Evolutionary conservation across 306 rosid species (phyloP).

Genomic region (Vigna angularis): DNA sequence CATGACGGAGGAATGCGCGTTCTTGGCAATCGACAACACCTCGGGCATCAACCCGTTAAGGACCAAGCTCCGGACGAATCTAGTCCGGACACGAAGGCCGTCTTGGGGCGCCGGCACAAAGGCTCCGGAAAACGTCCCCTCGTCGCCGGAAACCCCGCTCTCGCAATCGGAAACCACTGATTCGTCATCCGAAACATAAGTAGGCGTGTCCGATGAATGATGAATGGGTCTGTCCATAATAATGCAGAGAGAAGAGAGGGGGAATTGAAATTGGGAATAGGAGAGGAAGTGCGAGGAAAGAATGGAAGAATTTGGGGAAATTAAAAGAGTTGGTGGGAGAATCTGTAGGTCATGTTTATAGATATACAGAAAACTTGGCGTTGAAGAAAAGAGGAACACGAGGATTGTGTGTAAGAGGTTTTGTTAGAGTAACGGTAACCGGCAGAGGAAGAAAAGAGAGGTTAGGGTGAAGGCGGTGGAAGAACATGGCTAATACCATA

Average conservation of each 20-base stretch:
- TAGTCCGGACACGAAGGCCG: conserved; percentile 49
- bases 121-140: conserved; percentile 53
- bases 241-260: neutral
- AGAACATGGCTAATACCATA: neutral
- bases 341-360: neutral
- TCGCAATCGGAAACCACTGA: conserved; percentile 17
- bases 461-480: conserved; percentile 15
- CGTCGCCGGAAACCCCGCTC: conserved; percentile 61
- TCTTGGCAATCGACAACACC: conserved; percentile 50
- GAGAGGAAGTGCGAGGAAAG: neutral
- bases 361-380: conserved; percentile 27
- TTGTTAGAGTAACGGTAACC: conserved; percentile 29
- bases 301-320: neutral
- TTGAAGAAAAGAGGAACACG: conserved; percentile 19
- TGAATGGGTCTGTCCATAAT: conserved; percentile 50
- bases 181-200: conserved; percentile 48
- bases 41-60: conserved; percentile 50
- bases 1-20: conserved; percentile 44
- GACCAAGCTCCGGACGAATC: conserved; percentile 54
- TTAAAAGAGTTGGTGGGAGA: neutral
- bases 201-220: neutral
- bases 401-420: neutral
- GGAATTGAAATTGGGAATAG: neutral
- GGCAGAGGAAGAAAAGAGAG: neutral
- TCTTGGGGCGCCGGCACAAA: neutral